A percentile compares a stretch with the other conserved stretches of the same genome.
Conservation (phyloP, 345 rosid species). For the Cardamine chenopodiifolia region DNA sequence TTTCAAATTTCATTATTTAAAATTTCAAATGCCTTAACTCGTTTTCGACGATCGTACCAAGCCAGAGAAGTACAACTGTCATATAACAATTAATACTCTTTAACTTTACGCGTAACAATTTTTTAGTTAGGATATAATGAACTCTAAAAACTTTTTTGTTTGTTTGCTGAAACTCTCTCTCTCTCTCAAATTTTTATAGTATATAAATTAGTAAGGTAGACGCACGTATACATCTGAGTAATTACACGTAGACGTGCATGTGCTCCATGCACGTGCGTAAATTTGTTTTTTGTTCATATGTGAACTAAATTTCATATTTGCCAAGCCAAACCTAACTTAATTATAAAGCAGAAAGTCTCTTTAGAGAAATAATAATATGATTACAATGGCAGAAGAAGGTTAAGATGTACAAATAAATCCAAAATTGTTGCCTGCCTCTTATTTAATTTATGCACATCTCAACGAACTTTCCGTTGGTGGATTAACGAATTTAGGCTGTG, state of each 20-base stretch:
- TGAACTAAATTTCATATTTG: neutral
- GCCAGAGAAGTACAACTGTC: slow-evolving; percentile 39
- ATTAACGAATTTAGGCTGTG: neutral
- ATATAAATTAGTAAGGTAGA: neutral
- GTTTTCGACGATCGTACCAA: slow-evolving; percentile 35
- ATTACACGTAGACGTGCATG: slow-evolving; percentile 22
- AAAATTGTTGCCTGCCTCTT: neutral
- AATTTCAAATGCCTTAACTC: slow-evolving; percentile 24
- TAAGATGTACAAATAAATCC: slow-evolving; percentile 1
- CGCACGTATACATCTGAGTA: slow-evolving; percentile 18
- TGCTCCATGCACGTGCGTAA: slow-evolving; percentile 25
- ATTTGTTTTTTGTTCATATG: slow-evolving; percentile 18
- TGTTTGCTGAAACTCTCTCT: neutral
- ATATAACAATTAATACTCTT: slow-evolving; percentile 16
- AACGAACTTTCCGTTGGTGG: slow-evolving; percentile 26
- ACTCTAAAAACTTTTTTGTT: too few species aligned
- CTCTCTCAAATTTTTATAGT: neutral
- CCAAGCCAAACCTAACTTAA: neutral
- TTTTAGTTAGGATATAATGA: neutral
- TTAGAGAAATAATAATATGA: neutral
- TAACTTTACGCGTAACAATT: slow-evolving; percentile 28
- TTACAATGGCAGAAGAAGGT: neutral
- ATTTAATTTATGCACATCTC: slow-evolving; percentile 18
- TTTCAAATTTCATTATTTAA: slow-evolving; percentile 7
- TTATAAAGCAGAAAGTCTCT: neutral